A percentile compares a stretch with the other conserved stretches of the same genome.
Conservation (phyloP, 257 asterid genomes). For the Haberlea rhodopensis region DNA sequence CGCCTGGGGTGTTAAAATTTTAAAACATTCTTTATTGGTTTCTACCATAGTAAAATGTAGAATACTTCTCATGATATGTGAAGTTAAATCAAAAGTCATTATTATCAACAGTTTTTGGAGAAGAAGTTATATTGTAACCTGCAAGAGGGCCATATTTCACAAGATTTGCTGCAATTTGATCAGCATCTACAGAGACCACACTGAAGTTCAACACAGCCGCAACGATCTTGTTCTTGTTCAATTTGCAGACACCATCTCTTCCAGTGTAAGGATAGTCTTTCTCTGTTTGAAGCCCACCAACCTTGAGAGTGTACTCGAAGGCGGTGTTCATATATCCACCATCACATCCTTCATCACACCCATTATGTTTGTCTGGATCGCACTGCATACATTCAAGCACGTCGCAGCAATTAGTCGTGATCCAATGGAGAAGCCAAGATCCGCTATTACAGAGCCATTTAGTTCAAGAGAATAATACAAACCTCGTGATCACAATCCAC, state of each 20-base stretch:
- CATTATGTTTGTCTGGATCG: constrained; percentile 53
- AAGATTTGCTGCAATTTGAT: constrained; percentile 87
- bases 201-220: constrained; percentile 79
- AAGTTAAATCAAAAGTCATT: no score
- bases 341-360: constrained; percentile 83
- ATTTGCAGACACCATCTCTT: constrained; percentile 59
- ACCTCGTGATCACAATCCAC: constrained; percentile 99
- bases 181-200: constrained; percentile 63
- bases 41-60: no score
- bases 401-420: background rate
- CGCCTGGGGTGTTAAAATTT: no score
- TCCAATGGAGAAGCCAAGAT: background rate
- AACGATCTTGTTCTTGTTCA: constrained; percentile 55
- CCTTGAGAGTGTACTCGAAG: constrained; percentile 68
- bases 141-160: constrained; percentile 86
- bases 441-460: no score
- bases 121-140: constrained; percentile 36
- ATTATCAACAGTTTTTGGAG: no score
- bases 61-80: no score
- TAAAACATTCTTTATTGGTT: no score
- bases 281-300: constrained; percentile 79
- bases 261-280: constrained; percentile 84
- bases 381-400: constrained; percentile 46
- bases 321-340: constrained; percentile 95
- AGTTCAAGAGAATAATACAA: no score